Conservation (phyloP, 495 filamentous ascomycete species). For the Tuber umbilicatum region DNA sequence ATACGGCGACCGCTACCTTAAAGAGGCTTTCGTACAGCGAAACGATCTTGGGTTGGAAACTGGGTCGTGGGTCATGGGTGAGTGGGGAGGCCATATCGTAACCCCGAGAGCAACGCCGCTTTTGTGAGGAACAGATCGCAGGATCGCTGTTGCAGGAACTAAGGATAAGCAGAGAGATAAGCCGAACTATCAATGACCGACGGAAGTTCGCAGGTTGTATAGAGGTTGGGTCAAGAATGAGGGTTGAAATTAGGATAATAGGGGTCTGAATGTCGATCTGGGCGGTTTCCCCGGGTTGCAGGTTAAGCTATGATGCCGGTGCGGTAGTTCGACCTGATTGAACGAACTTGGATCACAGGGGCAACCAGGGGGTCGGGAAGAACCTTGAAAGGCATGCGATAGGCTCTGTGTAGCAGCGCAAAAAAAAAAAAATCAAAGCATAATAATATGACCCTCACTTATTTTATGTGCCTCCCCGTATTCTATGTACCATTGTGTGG, state of each 20-base stretch:
- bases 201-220: neutral
- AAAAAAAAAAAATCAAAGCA: neutral
- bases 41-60: constrained; percentile 91
- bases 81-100: constrained; percentile 61
- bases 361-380: neutral
- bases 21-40: constrained; percentile 82
- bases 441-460: neutral
- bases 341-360: neutral
- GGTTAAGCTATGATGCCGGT: neutral
- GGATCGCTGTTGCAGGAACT: neutral
- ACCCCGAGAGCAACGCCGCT: neutral
- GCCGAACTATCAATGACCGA: neutral
- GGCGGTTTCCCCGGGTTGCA: neutral
- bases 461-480: neutral
- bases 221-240: neutral
- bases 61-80: constrained; percentile 85
- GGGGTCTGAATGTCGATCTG: neutral
- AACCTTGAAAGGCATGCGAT: neutral
- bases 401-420: neutral
- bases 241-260: neutral
- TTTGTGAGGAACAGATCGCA: neutral
- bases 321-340: neutral
- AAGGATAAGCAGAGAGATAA: neutral
- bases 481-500: neutral
- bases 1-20: constrained; percentile 52